Conservation (phyloP, 257 asterid genomes). For the Salvia splendens region DNA sequence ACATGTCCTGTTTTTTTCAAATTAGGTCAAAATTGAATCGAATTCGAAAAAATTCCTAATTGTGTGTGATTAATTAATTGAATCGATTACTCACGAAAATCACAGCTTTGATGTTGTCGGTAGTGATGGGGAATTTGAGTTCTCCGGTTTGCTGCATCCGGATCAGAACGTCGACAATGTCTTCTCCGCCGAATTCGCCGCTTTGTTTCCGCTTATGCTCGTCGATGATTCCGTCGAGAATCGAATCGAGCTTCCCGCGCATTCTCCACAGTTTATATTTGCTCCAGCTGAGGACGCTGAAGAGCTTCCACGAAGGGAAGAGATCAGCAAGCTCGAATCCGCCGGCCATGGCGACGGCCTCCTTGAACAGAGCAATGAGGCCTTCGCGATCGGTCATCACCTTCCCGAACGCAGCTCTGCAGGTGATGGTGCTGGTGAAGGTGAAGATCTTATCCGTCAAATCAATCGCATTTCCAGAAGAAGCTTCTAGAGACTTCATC, state of each 20-base stretch:
- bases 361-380: constrained; percentile 17
- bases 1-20: constrained; percentile 30
- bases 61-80: too few relatives aligned
- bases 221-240: constrained; percentile 34
- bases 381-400: constrained; percentile 19
- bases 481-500: constrained; percentile 3
- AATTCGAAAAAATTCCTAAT: constrained; percentile 6
- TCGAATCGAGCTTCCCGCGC: constrained; percentile 24
- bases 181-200: constrained; percentile 36
- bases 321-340: constrained; percentile 39
- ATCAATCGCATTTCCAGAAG: constrained; percentile 20
- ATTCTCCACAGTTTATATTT: constrained; percentile 19
- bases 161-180: constrained; percentile 35
- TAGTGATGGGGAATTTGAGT: constrained; percentile 11
- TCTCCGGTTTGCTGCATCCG: constrained; percentile 33
- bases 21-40: not conserved
- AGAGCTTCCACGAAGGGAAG: constrained; percentile 37
- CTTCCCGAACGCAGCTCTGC: constrained; percentile 40
- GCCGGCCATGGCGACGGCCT: constrained; percentile 24
- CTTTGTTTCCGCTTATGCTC: constrained; percentile 32
- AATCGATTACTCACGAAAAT: constrained; percentile 32
- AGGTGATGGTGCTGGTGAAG: constrained; percentile 20
- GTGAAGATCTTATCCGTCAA: constrained; percentile 20
- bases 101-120: constrained; percentile 34
- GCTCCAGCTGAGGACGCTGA: constrained; percentile 19